A percentile compares a stretch with the other conserved stretches of the same genome.
These are phyloP conservation scores for Dipteronia dyeriana DNA, from an alignment of 345 rosid species.

Conservation along the genomic window DNA sequence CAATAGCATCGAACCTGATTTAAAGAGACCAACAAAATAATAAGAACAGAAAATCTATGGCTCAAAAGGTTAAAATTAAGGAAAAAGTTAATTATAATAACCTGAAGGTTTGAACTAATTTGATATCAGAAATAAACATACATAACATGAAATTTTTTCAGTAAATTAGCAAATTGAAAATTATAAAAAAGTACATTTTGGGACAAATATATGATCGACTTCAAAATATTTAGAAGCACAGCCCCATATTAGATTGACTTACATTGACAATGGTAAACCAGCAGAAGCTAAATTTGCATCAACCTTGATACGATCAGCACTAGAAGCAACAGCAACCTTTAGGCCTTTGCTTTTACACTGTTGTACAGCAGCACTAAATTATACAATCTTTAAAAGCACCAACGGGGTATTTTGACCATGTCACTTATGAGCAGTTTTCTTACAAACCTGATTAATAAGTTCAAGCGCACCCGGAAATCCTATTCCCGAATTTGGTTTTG, in stretches of 20 bases:
- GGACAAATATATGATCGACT: neutral
- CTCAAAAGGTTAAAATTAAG: neutral
- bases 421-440: neutral
- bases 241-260: constrained; percentile 29
- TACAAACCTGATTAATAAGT: constrained; percentile 78
- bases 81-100: neutral
- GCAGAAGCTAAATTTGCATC: constrained; percentile 96
- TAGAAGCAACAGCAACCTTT: constrained; percentile 94
- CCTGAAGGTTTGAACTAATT: neutral
- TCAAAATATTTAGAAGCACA: neutral
- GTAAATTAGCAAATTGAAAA: neutral
- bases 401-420: constrained; percentile 2
- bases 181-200: neutral
- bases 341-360: constrained; percentile 89
- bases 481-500: constrained; percentile 93
- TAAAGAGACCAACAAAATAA: constrained; percentile 17
- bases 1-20: constrained; percentile 92
- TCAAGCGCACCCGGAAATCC: constrained; percentile 95
- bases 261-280: constrained; percentile 69
- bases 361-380: constrained; percentile 16
- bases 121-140: neutral
- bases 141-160: neutral
- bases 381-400: constrained; percentile 2
- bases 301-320: constrained; percentile 95
- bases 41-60: constrained; percentile 15